Base-by-base conservation (phyloP, 2,329 filamentous ascomycete genomes). In the Domatiomyces catenatus region DNA sequence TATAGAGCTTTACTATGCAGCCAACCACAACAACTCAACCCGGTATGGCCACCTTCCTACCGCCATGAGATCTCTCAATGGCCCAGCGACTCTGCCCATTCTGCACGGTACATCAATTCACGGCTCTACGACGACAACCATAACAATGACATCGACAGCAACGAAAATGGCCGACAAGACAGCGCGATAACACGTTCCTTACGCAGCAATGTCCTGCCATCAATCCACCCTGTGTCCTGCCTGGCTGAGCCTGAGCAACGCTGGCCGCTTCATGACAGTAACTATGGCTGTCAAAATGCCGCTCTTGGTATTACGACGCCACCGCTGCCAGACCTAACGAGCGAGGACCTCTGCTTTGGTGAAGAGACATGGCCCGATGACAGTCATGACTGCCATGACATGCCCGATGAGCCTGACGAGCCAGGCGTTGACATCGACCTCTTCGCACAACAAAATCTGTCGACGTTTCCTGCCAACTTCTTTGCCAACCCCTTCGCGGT, bases 401-500 rank as follows among this genome's bases (percentile, higher is more conserved):
- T 3, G 22, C 22, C 22, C 6, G 22, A 24, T 24, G 22, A 24
- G 22, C 22, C 22, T 24, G 22, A 24, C 6, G 22, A 24, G 39
- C 10, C n/a, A 5, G 15, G 18, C 6, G 42, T n/a, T 46, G n/a
- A 8, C n/a, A 19, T 39, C 43, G 22, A 36, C 44, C n/a, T 24
- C 19, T n/a, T 19, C 10, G 47, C 15, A 18, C 18, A 17, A 8
- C 36, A 26, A 22, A 24, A 26, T 22, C 44, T 32, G 8, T 26
- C 49, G 18, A 43, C 24, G 17, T 54, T 57, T 50, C 50, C 56
- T n/a, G 49, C 51, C 12, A 52, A 32, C 26, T 58, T 58, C 51
- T 56, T 58, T 46, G 47, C 52, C 19, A 58, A 58, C 47, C 56
- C 56, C 7, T 58, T 58, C 32, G 56, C 54, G 2, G 56, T 58